Base-by-base conservation (phyloP, 176 grass and related monocot species). In the Poa annua region DNA sequence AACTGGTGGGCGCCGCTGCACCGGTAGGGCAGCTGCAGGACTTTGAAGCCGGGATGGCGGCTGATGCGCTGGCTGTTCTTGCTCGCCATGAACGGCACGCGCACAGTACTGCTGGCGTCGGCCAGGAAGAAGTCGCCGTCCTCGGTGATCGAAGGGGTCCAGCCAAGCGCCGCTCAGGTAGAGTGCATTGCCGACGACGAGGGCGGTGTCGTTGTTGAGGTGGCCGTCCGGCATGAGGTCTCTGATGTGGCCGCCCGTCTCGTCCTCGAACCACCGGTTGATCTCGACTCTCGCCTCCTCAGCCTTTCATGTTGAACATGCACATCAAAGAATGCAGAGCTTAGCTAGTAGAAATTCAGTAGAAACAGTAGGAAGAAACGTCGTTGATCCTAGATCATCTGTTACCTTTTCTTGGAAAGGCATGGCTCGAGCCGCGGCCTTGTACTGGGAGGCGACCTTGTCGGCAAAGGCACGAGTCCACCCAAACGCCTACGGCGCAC, bases 371-470 rank as follows among this genome's bases (percentile, higher is more conserved):
- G 35, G 11, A 69, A 44, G 20, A 44, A 71, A 41, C n/a, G n/a
- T n/a, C n/a, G n/a, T n/a, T 41, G 3, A 8, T 68, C 36, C 5
- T 25, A 24, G 39, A 71, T 64, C n/a, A 71, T 15, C 6, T 45
- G 41, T 71, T 24, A 71, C 68, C 68, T 71, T 71, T 47, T 71
- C 41, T 47, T 25, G 68, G 68, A 71, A 71, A 47, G 41, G 41
- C 68, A 71, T 71, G 68, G 68, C 41, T 71, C 42, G 68, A 24
- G 41, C 41, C 21, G 41, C 13, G 41, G 68, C 68, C 12, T 71
- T 71, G 41, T 15, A 71, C 41, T 4, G 68, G 20, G 68, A 71
- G 41, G 41, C 21, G 22, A 49, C 69, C 21, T 26, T 72, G 69
- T 72, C 69, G 7, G 42, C 69, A 25, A 49, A 72, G 39, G 39